phyloP scores from a whole-genome alignment of 345 rosid species.

The Tarenaya hassleriana region DNA sequence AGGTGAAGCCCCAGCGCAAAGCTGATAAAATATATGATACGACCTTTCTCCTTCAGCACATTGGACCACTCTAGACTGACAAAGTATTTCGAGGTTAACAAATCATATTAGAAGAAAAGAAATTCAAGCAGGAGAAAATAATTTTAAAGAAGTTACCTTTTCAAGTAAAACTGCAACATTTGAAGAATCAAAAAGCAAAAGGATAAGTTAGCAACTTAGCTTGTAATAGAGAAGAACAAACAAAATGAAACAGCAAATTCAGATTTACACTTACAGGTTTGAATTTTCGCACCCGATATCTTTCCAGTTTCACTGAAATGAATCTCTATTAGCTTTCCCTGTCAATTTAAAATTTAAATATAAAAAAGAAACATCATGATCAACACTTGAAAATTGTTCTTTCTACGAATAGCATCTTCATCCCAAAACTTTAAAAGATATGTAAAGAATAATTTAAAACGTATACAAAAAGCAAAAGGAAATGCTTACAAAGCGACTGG shows the following conservation, averaged over 20 bases:
- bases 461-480: constrained; percentile 19
- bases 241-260: constrained; percentile 2
- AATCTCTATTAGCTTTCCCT: constrained; percentile 97
- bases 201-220: constrained; percentile 35
- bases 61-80: constrained; percentile 99
- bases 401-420: neutral
- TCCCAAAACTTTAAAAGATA: neutral
- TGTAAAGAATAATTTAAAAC: neutral
- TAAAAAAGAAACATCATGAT: constrained; percentile 17
- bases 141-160: constrained; percentile 57
- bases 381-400: neutral
- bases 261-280: constrained; percentile 71
- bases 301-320: constrained; percentile 95
- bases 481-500: constrained; percentile 95
- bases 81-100: constrained; percentile 18
- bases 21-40: constrained; percentile 98
- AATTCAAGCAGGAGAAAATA: constrained; percentile 18
- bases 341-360: constrained; percentile 25
- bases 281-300: constrained; percentile 97
- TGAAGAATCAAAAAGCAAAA: constrained; percentile 25
- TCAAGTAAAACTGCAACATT: constrained; percentile 79
- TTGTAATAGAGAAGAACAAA: constrained; percentile 16
- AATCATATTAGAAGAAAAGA: constrained; percentile 11
- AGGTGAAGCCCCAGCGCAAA: constrained; percentile 87
- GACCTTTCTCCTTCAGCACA: constrained; percentile 96